Percentiles rank a stretch among this genome's conserved stretches.
These are phyloP conservation scores for Penicillium sclerotiorum DNA, from an alignment of 2,329 filamentous ascomycete species.

Conservation along the genomic window DNA sequence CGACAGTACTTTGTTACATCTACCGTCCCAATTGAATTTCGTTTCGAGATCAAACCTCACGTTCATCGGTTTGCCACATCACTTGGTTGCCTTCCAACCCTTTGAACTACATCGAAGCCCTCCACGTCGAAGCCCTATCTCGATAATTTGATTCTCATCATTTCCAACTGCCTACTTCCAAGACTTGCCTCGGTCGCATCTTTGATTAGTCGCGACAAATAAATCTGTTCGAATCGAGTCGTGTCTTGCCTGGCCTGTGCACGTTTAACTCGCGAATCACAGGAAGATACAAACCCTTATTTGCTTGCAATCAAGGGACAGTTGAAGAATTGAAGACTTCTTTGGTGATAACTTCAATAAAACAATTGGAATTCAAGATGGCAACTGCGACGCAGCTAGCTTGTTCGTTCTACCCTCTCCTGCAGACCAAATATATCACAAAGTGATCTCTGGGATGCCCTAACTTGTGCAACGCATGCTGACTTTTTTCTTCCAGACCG, in stretches of 20 bases:
- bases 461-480: constrained; percentile 17
- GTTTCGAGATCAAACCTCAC: neutral
- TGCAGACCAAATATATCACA: neutral
- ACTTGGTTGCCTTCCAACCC: neutral
- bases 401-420: constrained; percentile 55
- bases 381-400: constrained; percentile 91
- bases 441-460: neutral
- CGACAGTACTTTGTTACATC: constrained; percentile 11
- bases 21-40: constrained; percentile 2
- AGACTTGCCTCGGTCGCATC: neutral
- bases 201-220: constrained; percentile 2
- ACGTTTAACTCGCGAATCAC: neutral
- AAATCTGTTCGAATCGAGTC: constrained; percentile 1
- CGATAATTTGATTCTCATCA: neutral
- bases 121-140: neutral
- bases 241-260: neutral
- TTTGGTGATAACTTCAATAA: constrained; percentile 14
- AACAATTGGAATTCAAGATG: constrained; percentile 56
- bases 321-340: constrained; percentile 9
- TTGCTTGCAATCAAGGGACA: neutral
- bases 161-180: neutral
- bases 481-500: constrained; percentile 61
- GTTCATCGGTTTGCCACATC: constrained; percentile 11
- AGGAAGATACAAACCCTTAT: neutral
- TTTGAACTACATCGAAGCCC: neutral